Base-by-base conservation (phyloP, 495 filamentous ascomycete species). In the Aspergillus bridgeri region DNA sequence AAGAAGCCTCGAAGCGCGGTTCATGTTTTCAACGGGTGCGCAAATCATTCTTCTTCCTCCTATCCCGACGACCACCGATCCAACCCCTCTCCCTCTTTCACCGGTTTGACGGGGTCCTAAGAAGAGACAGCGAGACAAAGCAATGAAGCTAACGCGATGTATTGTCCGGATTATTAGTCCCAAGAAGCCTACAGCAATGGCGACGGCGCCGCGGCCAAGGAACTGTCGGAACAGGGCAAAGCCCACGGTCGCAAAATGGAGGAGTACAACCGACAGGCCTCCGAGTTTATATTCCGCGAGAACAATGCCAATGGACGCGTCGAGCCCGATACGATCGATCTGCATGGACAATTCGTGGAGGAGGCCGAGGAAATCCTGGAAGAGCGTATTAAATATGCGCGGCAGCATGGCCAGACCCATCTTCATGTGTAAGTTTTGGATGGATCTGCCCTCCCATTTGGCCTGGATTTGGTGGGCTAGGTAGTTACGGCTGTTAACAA, bases 291-390 rank as follows among this genome's bases (percentile, higher is more conserved):
- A 61, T 97, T 98, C 80, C 83, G 89, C 3, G 90, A 91, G 72
- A 96, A 97, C 72, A 98, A 97, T 70, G 82, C 88, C 6, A 59
- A 70, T 3, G 86, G 79, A 13, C 81, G 88, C 48, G 86, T 94
- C 11, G 76, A 77, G 11, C 81, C 81, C 22, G 92, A 98, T 65
- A 90, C 88, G 3, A 96, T 98, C 60, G 94, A 98, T 75, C 76
- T 98, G 46, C 94, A 98, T 63, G 92, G 94, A 0, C 87, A 93
- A 66, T 96, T 86, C 68, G 94, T 95, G 48, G 88, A 93, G 65
- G 94, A 98, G 77, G 94, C 95, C 6, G 89, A 96, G 79, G 82
- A 90, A 46, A 92, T 96, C 42, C 73, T 97, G 22, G 89, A 91
- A 71, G 78, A 86, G 70, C 80, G 92, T 56, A 93, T 98, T 56